Evolutionary conservation across 129 eudicot species (phyloP).

Genomic region (Tagetes patula): DNA sequence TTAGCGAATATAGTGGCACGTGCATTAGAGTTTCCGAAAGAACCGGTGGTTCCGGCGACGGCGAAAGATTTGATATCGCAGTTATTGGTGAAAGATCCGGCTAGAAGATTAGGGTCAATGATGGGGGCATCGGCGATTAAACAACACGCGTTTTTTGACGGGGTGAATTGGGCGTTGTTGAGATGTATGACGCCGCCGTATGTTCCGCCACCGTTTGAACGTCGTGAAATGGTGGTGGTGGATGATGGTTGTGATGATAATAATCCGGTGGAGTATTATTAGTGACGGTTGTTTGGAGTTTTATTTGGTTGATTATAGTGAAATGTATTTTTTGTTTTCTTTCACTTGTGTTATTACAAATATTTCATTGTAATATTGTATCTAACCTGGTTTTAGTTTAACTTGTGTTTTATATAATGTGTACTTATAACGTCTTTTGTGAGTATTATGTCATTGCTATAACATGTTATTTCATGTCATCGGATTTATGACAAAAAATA

Average conservation of each 20-base stretch:
- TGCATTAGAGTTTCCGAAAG: constrained; percentile 93
- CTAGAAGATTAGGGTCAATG: constrained; percentile 68
- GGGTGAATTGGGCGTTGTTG: constrained; percentile 91
- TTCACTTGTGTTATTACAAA: neutral
- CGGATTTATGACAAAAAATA: too few relatives aligned
- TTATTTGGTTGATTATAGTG: neutral
- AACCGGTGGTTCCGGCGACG: constrained; percentile 61
- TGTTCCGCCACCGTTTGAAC: constrained; percentile 56
- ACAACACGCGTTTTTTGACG: constrained; percentile 76
- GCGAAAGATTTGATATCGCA: constrained; percentile 85
- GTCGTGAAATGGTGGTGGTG: constrained; percentile 52
- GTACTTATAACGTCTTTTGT: neutral
- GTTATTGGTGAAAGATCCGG: constrained; percentile 80
- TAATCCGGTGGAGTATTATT: constrained; percentile 74
- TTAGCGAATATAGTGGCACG: constrained; percentile 91
- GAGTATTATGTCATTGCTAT: too few relatives aligned
- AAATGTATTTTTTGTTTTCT: neutral
- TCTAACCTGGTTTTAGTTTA: neutral
- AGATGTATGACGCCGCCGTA: constrained; percentile 81
- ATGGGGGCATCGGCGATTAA: constrained; percentile 90
- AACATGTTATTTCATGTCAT: too few relatives aligned
- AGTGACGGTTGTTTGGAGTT: constrained; percentile 10
- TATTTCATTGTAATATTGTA: neutral
- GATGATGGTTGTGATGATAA: constrained; percentile 51
- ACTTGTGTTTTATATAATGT: neutral